A percentile compares a stretch with the other conserved stretches of the same genome.
These are phyloP conservation scores for Aspergillus texensis DNA, from an alignment of 2,329 filamentous ascomycete species.

Conservation along the genomic window DNA sequence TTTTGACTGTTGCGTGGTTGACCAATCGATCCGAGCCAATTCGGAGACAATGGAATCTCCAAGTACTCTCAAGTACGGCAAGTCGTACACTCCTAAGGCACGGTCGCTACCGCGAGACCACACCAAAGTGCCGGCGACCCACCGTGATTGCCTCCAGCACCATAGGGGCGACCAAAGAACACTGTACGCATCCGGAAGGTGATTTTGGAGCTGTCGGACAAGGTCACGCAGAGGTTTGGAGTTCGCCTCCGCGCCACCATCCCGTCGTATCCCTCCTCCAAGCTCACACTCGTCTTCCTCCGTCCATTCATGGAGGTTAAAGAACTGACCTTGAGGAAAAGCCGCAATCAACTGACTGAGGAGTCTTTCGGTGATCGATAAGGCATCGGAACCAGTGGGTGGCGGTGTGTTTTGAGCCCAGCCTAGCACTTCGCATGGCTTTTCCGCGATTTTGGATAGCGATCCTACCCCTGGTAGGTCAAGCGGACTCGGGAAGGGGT, in stretches of 20 bases:
- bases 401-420: conserved; percentile 12
- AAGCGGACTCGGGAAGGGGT: conserved; percentile 15
- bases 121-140: conserved; percentile 34
- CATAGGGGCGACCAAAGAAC: conserved; percentile 31
- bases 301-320: conserved; percentile 18
- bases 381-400: not conserved
- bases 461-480: conserved; percentile 20
- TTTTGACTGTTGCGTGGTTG: conserved; percentile 49
- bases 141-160: conserved; percentile 36
- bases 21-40: conserved; percentile 36
- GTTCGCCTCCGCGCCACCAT: not conserved
- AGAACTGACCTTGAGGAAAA: conserved; percentile 31
- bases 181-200: conserved; percentile 26
- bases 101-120: conserved; percentile 31
- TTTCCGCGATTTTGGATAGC: conserved; percentile 15
- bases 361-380: conserved; percentile 19
- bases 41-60: conserved; percentile 39
- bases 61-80: conserved; percentile 40
- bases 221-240: conserved; percentile 3
- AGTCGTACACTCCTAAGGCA: conserved; percentile 27
- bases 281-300: not conserved
- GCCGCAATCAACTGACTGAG: conserved; percentile 19
- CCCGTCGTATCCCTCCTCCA: not conserved
- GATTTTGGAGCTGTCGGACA: conserved; percentile 21
- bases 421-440: conserved; percentile 24